Conservation (phyloP, 225 moss, liverwort and hornwort genomes). For the Pleurozium schreberi region DNA sequence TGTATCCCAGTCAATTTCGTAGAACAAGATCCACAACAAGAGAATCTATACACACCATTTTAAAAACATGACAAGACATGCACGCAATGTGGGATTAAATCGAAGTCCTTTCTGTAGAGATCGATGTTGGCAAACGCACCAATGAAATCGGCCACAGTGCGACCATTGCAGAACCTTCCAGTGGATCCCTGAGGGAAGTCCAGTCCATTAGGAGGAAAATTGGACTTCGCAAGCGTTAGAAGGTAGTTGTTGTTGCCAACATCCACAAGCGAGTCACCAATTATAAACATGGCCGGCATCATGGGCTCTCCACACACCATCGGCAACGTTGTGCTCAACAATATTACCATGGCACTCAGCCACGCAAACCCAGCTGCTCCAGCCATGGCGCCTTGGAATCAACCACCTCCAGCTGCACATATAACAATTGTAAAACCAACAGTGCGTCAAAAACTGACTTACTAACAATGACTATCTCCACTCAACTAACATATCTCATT, state of each 20-base stretch:
- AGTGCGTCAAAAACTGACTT: background rate
- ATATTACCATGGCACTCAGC: background rate
- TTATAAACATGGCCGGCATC: slow-evolving; percentile 24
- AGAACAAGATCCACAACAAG: background rate
- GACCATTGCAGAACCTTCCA: slow-evolving; percentile 63
- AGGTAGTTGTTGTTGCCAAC: slow-evolving; percentile 69
- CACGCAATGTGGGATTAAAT: background rate
- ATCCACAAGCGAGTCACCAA: slow-evolving; percentile 63
- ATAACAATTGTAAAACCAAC: background rate
- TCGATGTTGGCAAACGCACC: background rate
- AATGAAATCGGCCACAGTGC: slow-evolving; percentile 33
- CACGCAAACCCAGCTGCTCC: background rate
- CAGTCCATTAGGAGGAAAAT: slow-evolving; percentile 44
- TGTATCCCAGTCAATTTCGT: background rate
- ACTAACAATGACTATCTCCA: background rate
- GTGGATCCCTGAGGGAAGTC: slow-evolving; percentile 43
- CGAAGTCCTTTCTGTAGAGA: background rate
- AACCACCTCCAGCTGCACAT: background rate
- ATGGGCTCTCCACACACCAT: background rate
- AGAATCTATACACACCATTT: background rate
- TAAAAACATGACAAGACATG: background rate
- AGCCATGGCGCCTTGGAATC: background rate
- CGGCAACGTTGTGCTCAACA: background rate
- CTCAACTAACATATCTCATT: background rate
- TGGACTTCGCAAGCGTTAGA: slow-evolving; percentile 39